Evolutionary conservation across 2,329 filamentous ascomycete species (phyloP).

Genomic region (Neonectria sp.): DNA sequence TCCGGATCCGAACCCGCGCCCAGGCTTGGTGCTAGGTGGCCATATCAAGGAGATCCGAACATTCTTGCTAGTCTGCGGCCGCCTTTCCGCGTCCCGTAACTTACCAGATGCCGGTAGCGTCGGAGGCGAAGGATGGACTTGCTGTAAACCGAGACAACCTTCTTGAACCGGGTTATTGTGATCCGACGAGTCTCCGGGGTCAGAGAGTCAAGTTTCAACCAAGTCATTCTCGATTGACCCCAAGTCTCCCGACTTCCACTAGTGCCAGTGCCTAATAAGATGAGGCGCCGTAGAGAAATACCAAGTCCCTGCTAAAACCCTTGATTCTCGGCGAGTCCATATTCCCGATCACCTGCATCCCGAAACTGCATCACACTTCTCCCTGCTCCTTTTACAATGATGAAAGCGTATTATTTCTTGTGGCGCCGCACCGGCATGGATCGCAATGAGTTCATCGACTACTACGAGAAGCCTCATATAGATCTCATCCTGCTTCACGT

Average conservation of each 20-base stretch:
- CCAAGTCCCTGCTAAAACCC: not conserved
- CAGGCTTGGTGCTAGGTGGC: too few relatives aligned
- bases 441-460: not conserved
- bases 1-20: not conserved
- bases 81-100: not conserved
- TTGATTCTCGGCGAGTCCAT: not conserved
- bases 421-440: not conserved
- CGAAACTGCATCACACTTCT: not conserved
- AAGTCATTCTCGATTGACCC: not conserved
- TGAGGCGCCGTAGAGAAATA: not conserved
- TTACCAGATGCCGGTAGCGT: not conserved
- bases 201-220: not conserved
- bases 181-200: not conserved
- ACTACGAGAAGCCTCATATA: not conserved
- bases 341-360: not conserved
- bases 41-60: too few relatives aligned
- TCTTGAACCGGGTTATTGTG: not conserved
- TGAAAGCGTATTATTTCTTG: not conserved
- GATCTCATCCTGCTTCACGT: not conserved
- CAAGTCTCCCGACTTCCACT: not conserved
- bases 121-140: not conserved
- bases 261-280: not conserved
- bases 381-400: not conserved
- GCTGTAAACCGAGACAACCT: not conserved
- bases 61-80: not conserved